phyloP scores from a whole-genome alignment of 1,139 yeast species.

The Kodamaea sp. region DNA sequence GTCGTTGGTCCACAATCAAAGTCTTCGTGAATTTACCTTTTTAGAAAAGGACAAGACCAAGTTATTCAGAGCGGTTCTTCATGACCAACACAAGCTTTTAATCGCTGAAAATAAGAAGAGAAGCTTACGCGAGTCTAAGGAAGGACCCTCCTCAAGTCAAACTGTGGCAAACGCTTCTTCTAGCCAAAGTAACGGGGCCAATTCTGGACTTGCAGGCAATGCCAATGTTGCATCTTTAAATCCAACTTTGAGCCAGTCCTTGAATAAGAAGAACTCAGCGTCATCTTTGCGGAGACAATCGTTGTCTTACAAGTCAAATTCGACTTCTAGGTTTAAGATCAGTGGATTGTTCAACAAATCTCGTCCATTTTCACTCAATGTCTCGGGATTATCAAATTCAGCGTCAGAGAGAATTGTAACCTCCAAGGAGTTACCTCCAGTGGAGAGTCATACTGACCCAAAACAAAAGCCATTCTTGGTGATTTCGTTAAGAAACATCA shows the following conservation, averaged over 20 bases:
- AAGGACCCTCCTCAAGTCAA: conserved; percentile 2
- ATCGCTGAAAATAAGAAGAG: conserved; percentile 38
- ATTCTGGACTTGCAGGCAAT: conserved; percentile 1
- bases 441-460: conserved; percentile 39
- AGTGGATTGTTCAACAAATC: conserved; percentile 45
- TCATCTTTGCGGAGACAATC: conserved; percentile 44
- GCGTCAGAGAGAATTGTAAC: conserved; percentile 52
- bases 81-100: conserved; percentile 39
- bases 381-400: conserved; percentile 20
- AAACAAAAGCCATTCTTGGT: conserved; percentile 59
- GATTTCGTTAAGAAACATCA: conserved; percentile 53
- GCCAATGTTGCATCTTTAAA: background rate
- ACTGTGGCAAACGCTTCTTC: background rate
- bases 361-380: conserved; percentile 36
- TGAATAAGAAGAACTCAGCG: conserved; percentile 34
- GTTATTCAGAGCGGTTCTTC: conserved; percentile 34
- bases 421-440: conserved; percentile 61
- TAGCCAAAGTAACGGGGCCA: background rate
- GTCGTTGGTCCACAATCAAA: conserved; percentile 29
- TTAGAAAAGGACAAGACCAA: conserved; percentile 29
- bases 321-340: conserved; percentile 43
- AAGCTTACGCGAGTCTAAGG: conserved; percentile 21
- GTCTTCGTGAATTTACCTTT: conserved; percentile 28
- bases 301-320: conserved; percentile 38
- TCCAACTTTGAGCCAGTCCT: conserved; percentile 9